Evolutionary conservation across 306 rosid species (phyloP).

Genomic region (Trifolium dubium): DNA sequence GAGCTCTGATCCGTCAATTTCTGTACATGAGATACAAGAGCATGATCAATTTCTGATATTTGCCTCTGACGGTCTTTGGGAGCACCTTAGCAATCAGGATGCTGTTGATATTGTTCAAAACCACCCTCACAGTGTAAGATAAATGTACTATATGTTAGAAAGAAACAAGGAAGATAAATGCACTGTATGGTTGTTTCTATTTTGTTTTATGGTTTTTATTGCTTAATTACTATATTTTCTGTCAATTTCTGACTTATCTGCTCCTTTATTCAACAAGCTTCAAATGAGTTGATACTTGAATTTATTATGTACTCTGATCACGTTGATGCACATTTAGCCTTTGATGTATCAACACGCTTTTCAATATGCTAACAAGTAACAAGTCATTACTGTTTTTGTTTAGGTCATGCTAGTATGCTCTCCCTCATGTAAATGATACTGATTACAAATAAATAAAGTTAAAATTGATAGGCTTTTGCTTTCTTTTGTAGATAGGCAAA

Average conservation of each 20-base stretch:
- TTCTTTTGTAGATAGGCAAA: conserved; percentile 15
- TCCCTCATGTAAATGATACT: conserved; percentile 28
- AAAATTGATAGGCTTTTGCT: conserved; percentile 3
- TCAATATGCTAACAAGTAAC: conserved; percentile 13
- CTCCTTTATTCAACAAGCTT: conserved; percentile 26
- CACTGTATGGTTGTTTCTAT: conserved; percentile 18
- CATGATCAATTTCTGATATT: conserved; percentile 80
- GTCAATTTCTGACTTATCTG: conserved; percentile 17
- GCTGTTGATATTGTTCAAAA: conserved; percentile 85
- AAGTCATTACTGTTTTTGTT: conserved; percentile 25
- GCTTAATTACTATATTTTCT: conserved; percentile 1
- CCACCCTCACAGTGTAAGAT: conserved; percentile 75
- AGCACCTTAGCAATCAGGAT: conserved; percentile 87
- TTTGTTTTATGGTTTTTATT: conserved; percentile 24
- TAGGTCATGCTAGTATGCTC: conserved; percentile 23
- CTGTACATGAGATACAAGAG: conserved; percentile 70
- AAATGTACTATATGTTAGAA: neutral
- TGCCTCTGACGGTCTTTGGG: conserved; percentile 98
- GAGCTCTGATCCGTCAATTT: conserved; percentile 83
- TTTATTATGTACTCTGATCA: conserved; percentile 2
- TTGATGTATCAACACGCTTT: conserved; percentile 1
- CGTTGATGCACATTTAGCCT: neutral
- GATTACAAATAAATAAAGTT: neutral
- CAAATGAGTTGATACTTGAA: conserved; percentile 11
- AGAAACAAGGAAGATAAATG: conserved; percentile 40